phyloP scores from a whole-genome alignment of 192 early-diverging fungal species.

The Coemansia sp. region DNA sequence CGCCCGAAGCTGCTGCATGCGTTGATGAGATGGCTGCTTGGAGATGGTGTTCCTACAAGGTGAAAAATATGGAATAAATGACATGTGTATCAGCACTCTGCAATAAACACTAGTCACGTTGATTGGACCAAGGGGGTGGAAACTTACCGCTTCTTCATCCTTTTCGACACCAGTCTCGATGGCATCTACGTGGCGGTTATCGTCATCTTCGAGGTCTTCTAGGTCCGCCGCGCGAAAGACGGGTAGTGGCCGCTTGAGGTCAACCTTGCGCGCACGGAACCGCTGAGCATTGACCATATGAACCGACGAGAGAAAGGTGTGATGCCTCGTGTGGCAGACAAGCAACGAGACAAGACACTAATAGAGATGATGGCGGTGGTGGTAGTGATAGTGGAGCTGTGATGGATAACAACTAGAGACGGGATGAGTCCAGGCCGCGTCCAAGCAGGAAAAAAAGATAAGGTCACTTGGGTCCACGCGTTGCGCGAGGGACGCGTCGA shows the following conservation, averaged over 20 bases:
- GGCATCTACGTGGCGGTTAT: slow-evolving; percentile 57
- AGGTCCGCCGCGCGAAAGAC: slow-evolving; percentile 83
- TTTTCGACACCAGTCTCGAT: slow-evolving; percentile 96
- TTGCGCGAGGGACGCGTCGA: slow-evolving; percentile 3
- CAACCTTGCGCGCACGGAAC: slow-evolving; percentile 88
- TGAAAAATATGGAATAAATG: neutral
- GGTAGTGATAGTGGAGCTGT: neutral
- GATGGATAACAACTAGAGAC: neutral
- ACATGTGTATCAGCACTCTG: slow-evolving; percentile 5
- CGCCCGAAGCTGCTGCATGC: slow-evolving; percentile 65
- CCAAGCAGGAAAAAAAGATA: neutral
- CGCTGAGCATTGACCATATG: slow-evolving; percentile 59
- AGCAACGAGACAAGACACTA: neutral
- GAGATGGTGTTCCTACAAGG: slow-evolving; percentile 86
- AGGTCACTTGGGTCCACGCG: slow-evolving; percentile 1
- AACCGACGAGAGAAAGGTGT: neutral
- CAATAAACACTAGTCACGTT: slow-evolving; percentile 14
- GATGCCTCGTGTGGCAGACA: neutral
- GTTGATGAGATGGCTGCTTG: slow-evolving; percentile 88
- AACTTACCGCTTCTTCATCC: slow-evolving; percentile 81
- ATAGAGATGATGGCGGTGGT: neutral
- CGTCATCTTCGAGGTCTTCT: slow-evolving; percentile 81
- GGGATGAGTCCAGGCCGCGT: neutral
- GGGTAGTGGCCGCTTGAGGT: slow-evolving; percentile 78
- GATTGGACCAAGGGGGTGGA: slow-evolving; percentile 24